Evolutionary conservation across 2,329 filamentous ascomycete species (phyloP), one percentile per base, ranked within the genome.

Genomic region (Scedosporium boydii): DNA sequence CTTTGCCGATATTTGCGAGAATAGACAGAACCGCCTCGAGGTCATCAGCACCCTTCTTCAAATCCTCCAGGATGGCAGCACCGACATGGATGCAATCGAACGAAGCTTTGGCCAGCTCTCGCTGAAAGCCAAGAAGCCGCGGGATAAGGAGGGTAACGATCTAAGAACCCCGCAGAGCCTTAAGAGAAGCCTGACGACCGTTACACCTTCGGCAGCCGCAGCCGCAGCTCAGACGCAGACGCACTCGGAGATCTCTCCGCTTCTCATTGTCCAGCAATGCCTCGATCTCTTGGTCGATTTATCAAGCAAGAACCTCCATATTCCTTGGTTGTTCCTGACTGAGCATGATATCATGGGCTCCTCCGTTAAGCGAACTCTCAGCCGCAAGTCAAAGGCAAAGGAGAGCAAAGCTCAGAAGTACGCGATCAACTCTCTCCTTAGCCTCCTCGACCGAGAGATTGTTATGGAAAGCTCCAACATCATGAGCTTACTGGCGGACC

Each of bases 401-500:
- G 93, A 96, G 67, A 85, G 80, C 67, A 96, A 89, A 74, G 87
- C 90, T 29, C 87, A 88, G 67, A 95, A 91, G 72, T 99, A 89
- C 72, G 92, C 96, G 9, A 84, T 99, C 72, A 99, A 99, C 72
- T 92, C 93, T 14, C 78, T 99, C 34, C 81, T 99, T 57, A 88
- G 87, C 65, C 82, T 99, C 4, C 82, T 99, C 23, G 95, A 98
- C 71, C 89, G 95, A n/a, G 90, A 92, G 66, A 80, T 98, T 65
- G 93, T 99, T 66, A 96, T 96, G 77, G 95, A 99, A 75, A 99
- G 92, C 75, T 93, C 93, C n/a, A 83, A 87, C 6, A 93, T 96
- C 63, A 98, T 99, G 93, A 93, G 96, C 68, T 88, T 92, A 65
- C 82, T 99, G 27, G 95, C 95, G 2, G 87, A 88, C 66, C 79